Evolutionary conservation across 2,329 filamentous ascomycete species (phyloP).

Genomic region (Chrysoporthe austroafricana): DNA sequence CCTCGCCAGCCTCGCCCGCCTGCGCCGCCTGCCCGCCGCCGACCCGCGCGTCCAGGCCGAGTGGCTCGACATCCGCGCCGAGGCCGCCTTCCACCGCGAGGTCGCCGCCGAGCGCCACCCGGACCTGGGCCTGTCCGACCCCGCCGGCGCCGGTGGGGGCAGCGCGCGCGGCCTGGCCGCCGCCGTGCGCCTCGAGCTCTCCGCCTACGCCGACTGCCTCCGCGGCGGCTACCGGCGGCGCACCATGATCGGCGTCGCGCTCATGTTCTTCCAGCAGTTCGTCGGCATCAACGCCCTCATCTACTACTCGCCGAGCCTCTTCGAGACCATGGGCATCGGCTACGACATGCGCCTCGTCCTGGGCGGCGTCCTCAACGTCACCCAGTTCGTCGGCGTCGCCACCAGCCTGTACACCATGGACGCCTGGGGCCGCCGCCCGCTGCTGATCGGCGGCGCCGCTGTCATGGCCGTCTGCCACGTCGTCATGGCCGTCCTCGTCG

Average conservation of each 20-base stretch:
- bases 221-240: conserved; percentile 51
- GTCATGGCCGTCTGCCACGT: conserved; percentile 52
- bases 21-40: conserved; percentile 49
- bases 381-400: conserved; percentile 49
- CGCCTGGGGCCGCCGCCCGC: conserved; percentile 47
- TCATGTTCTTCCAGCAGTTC: conserved; percentile 64
- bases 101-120: conserved; percentile 43
- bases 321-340: conserved; percentile 49
- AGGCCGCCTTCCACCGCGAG: conserved; percentile 50
- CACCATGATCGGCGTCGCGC: conserved; percentile 49
- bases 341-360: conserved; percentile 50
- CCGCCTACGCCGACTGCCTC: conserved; percentile 50
- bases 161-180: conserved; percentile 27
- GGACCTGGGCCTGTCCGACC: conserved; percentile 34
- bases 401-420: conserved; percentile 55
- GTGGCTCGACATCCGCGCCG: conserved; percentile 53
- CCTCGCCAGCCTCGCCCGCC: conserved; percentile 48
- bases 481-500: conserved; percentile 58
- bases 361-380: conserved; percentile 51
- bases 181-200: conserved; percentile 34
- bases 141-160: not conserved
- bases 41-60: conserved; percentile 51
- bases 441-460: conserved; percentile 49
- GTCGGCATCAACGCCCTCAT: conserved; percentile 53
- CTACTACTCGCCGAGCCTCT: conserved; percentile 53